Percentiles rank a stretch among this genome's conserved stretches.
These are phyloP conservation scores for Suillus decipiens DNA, from an alignment of 768 basidiomycete genomes.

Conservation along the genomic window DNA sequence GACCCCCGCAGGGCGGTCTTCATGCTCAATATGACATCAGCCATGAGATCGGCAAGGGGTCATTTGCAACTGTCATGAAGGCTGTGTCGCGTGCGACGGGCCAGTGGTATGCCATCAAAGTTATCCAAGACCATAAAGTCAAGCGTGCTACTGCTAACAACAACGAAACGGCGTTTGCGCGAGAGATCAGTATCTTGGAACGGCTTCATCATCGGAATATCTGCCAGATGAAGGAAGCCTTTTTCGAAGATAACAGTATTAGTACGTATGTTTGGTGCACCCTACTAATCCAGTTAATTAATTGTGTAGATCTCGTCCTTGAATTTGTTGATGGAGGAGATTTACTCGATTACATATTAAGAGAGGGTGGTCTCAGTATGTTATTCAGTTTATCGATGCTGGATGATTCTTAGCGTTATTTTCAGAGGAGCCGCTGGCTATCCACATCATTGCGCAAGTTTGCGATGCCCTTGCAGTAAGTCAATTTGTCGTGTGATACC, in stretches of 20 bases:
- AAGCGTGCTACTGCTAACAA: conserved; percentile 37
- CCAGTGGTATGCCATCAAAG: conserved; percentile 83
- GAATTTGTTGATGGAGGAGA: conserved; percentile 90
- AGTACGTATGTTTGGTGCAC: conserved; percentile 42
- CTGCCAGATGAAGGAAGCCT: conserved; percentile 77
- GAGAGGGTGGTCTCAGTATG: conserved; percentile 61
- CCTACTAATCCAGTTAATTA: conserved; percentile 22
- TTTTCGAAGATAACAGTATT: conserved; percentile 62
- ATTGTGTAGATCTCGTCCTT: conserved; percentile 67
- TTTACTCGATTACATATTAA: conserved; percentile 77
- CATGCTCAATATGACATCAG: conserved; percentile 68
- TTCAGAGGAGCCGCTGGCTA: conserved; percentile 54
- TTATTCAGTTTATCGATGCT: conserved; percentile 10
- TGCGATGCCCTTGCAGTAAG: conserved; percentile 76
- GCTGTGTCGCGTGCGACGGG: conserved; percentile 74
- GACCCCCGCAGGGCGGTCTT: conserved; percentile 51
- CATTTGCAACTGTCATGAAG: conserved; percentile 89
- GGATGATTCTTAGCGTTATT: conserved; percentile 4
- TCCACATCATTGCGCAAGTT: conserved; percentile 79
- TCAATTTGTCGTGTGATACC: conserved; percentile 4
- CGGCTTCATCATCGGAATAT: conserved; percentile 80
- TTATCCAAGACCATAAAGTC: conserved; percentile 61
- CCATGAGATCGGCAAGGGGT: conserved; percentile 81
- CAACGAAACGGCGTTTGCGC: conserved; percentile 46
- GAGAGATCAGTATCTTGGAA: conserved; percentile 82